Percentiles rank a stretch among this genome's conserved stretches.
These are phyloP conservation scores for Wickerhamiella kurtzmanii DNA, from an alignment of 805 yeast species.

Conservation along the genomic window DNA sequence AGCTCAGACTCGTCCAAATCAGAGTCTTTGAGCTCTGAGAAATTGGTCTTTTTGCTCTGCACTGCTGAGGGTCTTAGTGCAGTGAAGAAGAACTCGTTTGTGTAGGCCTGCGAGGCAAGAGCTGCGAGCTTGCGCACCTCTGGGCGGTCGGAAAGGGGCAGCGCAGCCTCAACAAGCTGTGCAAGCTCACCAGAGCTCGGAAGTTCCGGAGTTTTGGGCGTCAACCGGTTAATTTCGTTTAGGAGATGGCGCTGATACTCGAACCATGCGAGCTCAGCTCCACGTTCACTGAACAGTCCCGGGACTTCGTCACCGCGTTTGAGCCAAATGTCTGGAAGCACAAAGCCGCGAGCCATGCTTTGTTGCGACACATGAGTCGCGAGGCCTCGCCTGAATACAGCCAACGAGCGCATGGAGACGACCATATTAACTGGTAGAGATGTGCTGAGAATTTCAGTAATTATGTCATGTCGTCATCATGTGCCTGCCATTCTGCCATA, in stretches of 20 bases:
- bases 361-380: background rate
- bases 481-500: too few species aligned
- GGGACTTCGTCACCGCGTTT: slow-evolving; percentile 35
- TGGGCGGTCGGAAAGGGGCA: slow-evolving; percentile 8
- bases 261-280: slow-evolving; percentile 64
- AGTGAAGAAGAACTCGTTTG: slow-evolving; percentile 66
- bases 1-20: background rate
- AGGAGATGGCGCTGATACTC: slow-evolving; percentile 53
- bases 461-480: too few species aligned
- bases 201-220: slow-evolving; percentile 9
- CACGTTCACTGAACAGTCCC: slow-evolving; percentile 51
- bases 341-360: slow-evolving; percentile 10
- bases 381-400: background rate
- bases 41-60: background rate
- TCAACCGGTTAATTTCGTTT: slow-evolving; percentile 20
- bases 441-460: too few species aligned
- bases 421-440: background rate
- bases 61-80: slow-evolving; percentile 12
- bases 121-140: slow-evolving; percentile 42
- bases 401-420: background rate
- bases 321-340: slow-evolving; percentile 27
- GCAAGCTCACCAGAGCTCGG: slow-evolving; percentile 7
- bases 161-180: slow-evolving; percentile 9
- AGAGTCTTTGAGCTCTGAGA: slow-evolving; percentile 27
- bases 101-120: slow-evolving; percentile 71